Base-by-base conservation (phyloP, 2,329 filamentous ascomycete species). In the Ceratocystis harringtonii region DNA sequence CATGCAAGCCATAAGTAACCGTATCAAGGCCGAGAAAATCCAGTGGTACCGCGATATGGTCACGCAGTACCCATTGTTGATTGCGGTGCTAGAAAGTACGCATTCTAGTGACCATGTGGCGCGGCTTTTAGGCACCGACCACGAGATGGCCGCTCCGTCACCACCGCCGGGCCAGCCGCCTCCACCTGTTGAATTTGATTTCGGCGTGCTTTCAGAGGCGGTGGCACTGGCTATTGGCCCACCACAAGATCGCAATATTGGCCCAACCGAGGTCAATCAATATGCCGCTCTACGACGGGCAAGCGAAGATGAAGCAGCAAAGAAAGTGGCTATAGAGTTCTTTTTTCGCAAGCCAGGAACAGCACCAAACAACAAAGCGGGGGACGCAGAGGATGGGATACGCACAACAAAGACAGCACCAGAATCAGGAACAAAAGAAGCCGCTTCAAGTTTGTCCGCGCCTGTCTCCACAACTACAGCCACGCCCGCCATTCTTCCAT, bases 11-110 rank as follows among this genome's bases (percentile, higher is more conserved):
- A 77, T 84, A 50, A 80, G 83, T 69, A 74, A 76, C 25, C 77
- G 77, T 67, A 78, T 84, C 69, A 73, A 75, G 8, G 76, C 76
- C 32, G 80, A 83, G 70, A 81, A 81, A 70, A 76, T 77, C 67
- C 76, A 76, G 10, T 84, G 81, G 80, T 81, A 82, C 66, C 76
- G 78, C 65, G 78, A 75, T 71, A 75, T 76, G 2, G 68, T 78
- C 58, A 72, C 74, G n/a, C 72, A 70, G 65, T 73, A 76, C 61
- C 75, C 75, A 5, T 74, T 74, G 63, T 75, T 77, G 66, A 71
- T 77, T 22, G 71, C 73, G 30, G 70, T 72, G 7, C 72, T 73
- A 17, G 71, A 73, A 48, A 69, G 48, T 22, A 52, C 60, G 19
- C 58, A 67, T 30, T 19, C 74, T 45, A 71, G 74, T 52, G 72